Conservation (phyloP, 73 alveolate genomes). For the Stentor roeselii region DNA sequence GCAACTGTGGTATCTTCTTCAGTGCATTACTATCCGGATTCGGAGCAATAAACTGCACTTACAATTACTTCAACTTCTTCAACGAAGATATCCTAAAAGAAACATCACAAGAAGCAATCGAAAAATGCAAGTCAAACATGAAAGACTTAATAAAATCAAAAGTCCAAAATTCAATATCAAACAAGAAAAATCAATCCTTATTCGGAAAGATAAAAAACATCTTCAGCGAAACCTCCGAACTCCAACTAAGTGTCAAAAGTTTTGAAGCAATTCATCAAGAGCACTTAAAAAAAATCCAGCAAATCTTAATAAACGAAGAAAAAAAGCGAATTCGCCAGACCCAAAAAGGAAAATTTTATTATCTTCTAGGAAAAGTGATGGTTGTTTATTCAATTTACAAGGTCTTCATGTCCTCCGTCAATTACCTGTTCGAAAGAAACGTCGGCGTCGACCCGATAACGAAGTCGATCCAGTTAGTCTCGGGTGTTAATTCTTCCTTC, state of each 20-base stretch:
- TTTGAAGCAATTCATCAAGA: conserved; percentile 3
- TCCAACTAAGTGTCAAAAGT: neutral
- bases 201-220: neutral
- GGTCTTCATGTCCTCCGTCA: neutral
- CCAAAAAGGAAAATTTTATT: conserved; percentile 18
- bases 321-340: neutral
- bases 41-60: conserved; percentile 31
- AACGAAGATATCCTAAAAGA: neutral
- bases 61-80: conserved; percentile 22
- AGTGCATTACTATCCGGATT: conserved; percentile 24
- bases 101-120: neutral
- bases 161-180: neutral
- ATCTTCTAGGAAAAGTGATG: neutral
- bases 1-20: neutral
- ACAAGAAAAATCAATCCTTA: neutral
- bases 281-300: neutral
- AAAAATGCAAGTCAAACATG: neutral
- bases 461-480: neutral
- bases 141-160: neutral
- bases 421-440: neutral
- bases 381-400: conserved; percentile 5
- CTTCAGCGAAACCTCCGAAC: neutral
- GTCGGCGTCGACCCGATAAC: conserved; percentile 17
- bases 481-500: neutral
- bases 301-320: neutral